Conservation (phyloP, 208 protist genomes). For the Trypanosoma vivax region DNA sequence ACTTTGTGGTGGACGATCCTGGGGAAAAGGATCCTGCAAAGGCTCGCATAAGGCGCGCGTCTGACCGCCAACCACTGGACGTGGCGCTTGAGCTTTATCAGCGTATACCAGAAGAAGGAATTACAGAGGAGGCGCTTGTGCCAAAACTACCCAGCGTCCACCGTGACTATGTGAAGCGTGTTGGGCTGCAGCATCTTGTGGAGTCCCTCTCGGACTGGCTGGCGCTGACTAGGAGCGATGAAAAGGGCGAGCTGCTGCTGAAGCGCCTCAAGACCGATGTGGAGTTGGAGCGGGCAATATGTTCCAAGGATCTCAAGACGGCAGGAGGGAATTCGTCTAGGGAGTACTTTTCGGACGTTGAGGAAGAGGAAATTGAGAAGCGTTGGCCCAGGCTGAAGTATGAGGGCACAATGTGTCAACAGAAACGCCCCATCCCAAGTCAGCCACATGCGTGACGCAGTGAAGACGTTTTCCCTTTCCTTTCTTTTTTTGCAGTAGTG, state of each 20-base stretch:
- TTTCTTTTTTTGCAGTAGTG: constrained; percentile 11
- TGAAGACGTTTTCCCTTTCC: constrained; percentile 1
- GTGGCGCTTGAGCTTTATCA: constrained; percentile 47
- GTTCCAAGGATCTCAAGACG: constrained; percentile 16
- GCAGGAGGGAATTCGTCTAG: not conserved
- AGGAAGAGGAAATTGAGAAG: constrained; percentile 11
- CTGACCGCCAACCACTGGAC: constrained; percentile 58
- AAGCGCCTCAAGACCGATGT: constrained; percentile 21
- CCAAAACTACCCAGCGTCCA: constrained; percentile 24
- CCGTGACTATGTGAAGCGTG: constrained; percentile 24
- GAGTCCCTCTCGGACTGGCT: constrained; percentile 54
- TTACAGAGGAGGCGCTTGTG: constrained; percentile 23
- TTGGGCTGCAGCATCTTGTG: constrained; percentile 34
- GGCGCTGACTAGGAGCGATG: constrained; percentile 12
- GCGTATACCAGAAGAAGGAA: constrained; percentile 29
- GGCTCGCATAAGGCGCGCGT: constrained; percentile 52
- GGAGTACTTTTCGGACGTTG: not conserved
- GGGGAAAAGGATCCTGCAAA: constrained; percentile 28
- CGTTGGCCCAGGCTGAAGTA: constrained; percentile 17
- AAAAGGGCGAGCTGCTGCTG: constrained; percentile 6
- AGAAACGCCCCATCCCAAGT: not conserved
- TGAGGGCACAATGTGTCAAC: constrained; percentile 20
- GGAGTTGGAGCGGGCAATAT: constrained; percentile 36
- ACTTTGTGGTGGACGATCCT: constrained; percentile 65
- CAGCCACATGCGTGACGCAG: constrained; percentile 7